Percentiles rank a stretch among this genome's conserved stretches.
phyloP scores from a whole-genome alignment of 2,329 filamentous ascomycete species.

The Neofusicoccum ribis region DNA sequence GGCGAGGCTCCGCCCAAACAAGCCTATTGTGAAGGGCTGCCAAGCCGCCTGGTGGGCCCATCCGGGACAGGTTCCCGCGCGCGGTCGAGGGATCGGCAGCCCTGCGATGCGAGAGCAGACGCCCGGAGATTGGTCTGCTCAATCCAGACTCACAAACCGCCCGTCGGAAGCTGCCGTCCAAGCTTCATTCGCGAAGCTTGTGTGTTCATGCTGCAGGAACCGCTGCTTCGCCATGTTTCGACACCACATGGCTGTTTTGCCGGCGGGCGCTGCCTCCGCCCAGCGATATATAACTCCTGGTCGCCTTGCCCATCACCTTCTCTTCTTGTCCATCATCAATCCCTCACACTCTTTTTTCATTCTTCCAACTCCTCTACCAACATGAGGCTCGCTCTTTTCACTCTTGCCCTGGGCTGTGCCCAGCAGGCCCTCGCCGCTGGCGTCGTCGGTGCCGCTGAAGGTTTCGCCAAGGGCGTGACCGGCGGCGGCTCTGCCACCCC shows the following conservation, averaged over 20 bases:
- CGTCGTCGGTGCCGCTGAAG: slow-evolving; percentile 44
- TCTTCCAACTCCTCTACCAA: background rate
- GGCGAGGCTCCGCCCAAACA: background rate
- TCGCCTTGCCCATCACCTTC: slow-evolving; percentile 8
- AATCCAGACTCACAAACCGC: background rate
- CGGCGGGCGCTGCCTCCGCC: no score
- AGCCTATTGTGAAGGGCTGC: background rate
- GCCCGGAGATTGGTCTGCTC: slow-evolving; percentile 12
- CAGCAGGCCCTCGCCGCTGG: slow-evolving; percentile 9
- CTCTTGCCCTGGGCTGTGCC: background rate
- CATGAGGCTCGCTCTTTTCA: slow-evolving; percentile 16
- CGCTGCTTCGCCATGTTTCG: background rate
- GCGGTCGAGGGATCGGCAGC: background rate
- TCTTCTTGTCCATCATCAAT: background rate
- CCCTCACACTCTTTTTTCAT: slow-evolving; percentile 7
- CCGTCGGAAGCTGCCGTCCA: background rate
- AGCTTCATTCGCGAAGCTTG: slow-evolving; percentile 2
- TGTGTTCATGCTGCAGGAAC: background rate
- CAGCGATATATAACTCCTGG: background rate
- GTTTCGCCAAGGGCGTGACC: slow-evolving; percentile 57
- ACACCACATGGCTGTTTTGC: no score
- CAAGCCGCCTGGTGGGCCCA: background rate
- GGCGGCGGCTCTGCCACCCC: slow-evolving; percentile 58
- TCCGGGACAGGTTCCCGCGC: background rate
- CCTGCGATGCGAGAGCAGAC: background rate